Evolutionary conservation across 2,329 filamentous ascomycete genomes (phyloP), one percentile per base, ranked within the genome.

Genomic region (Cordyceps cateniannulata): DNA sequence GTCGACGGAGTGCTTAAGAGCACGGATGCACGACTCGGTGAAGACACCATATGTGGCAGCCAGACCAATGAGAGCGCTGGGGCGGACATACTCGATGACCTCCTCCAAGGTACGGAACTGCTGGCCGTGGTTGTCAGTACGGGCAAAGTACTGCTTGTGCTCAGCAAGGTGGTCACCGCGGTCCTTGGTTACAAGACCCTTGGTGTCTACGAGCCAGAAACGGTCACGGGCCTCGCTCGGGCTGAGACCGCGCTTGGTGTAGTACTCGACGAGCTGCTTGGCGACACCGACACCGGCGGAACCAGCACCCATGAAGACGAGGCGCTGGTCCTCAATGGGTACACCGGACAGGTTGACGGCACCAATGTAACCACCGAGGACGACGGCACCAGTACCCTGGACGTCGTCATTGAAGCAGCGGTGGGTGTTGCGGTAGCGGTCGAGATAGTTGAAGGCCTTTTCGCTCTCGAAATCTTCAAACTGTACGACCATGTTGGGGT

Each of bases 351-450:
- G 85, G 77, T 93, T 93, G 63, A 96, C 91, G 45, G 84, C 85
- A 61, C 84, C 83, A 63, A 87, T 87, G 68, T 87, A 86, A 42
- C 93, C 93, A 65, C 85, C 93, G 60, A 97, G 84, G 64, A 98
- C 92, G 70, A 99, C 95, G 65, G 93, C 92, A 68, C 95, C 95
- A 68, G 95, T 98, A 66, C 93, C 93, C 80, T 98, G 93, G 71
- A 99, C 95, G 72, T 99, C 93, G 71, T 98, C 95, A 75, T 98
- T 98, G 85, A 99, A 99, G 82, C 91, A 96, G 75, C 90, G 93
- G 81, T 96, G 93, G 65, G 82, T 84, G 72, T 93, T 82, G 68
- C 91, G 89, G 78, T 98, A 98, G 63, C 91, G 86, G 72, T 95
- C 89, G 45, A 98, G 84, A 70, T 96, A 93, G 64, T 90, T 89